Evolutionary conservation across 495 filamentous ascomycete genomes (phyloP), one percentile per base, ranked within the genome.

Genomic region (Tetracladium marchalianum): DNA sequence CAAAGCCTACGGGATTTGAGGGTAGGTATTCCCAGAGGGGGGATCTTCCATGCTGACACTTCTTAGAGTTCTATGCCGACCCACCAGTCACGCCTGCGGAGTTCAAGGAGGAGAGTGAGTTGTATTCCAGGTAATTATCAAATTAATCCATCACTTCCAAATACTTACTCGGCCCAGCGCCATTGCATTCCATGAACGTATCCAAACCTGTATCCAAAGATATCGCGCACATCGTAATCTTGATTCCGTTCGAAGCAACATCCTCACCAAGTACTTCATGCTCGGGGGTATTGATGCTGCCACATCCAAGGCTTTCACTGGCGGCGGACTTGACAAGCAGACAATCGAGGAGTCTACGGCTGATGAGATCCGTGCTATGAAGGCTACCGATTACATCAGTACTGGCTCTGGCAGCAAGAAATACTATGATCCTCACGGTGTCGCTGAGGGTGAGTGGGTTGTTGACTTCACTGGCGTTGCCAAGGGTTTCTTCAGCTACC

Each of bases 121-220:
- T 84, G 4, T 88, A 87, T 57, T 50, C 71, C 46, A 31, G 53
- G 77, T 79, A 61, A 65, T 63, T 57, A 6, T 27, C 43, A 27
- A 27, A 16, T 16, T 31, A 18, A 27, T 3, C 22, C 22, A 3
- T 3, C 22, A n/a, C 18, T 0, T 1, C 3, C n/a, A 13, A 15
- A 22, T 31, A 39, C 6, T 27, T 32, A 41, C 2, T 43, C 47
- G 24, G 45, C 43, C 6, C 18, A 13, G 19, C 8, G 34, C 5
- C 11, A 40, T 19, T 2, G 11, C 12, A 33, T 18, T 15, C 42
- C 37, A 43, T 56, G 19, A 41, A 37, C 88, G 92, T 35, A 85
- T 97, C 13, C 82, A 97, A 59, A 80, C 78, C 48, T 92, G 85
- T 34, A 81, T 97, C 31, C 81, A 87, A 47, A 83, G 87, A 8